Conservation (phyloP, 2,329 filamentous ascomycete species). For the Sclerotinia minor region DNA sequence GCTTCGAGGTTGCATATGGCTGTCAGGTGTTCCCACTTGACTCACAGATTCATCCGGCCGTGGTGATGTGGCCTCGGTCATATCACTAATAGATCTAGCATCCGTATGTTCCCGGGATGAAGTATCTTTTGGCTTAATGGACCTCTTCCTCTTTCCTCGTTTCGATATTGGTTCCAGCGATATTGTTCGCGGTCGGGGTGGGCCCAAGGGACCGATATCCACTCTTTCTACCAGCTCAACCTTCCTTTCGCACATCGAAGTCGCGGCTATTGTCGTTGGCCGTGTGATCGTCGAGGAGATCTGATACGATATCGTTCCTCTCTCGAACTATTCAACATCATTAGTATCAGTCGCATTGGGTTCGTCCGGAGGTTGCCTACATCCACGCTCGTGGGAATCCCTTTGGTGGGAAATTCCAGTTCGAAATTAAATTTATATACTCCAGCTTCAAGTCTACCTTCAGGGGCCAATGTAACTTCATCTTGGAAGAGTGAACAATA, state of each 20-base stretch:
- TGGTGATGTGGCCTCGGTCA: constrained; percentile 31
- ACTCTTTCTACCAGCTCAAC: constrained; percentile 78
- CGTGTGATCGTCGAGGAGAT: constrained; percentile 87
- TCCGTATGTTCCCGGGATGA: constrained; percentile 33
- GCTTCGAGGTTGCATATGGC: constrained; percentile 49
- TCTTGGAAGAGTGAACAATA: constrained; percentile 82
- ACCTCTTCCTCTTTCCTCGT: constrained; percentile 54
- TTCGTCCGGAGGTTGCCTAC: constrained; percentile 55
- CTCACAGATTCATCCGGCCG: constrained; percentile 40
- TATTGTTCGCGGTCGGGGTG: constrained; percentile 78
- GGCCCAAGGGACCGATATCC: constrained; percentile 73
- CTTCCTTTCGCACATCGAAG: constrained; percentile 76
- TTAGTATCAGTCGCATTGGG: constrained; percentile 20
- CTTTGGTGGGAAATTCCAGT: constrained; percentile 66
- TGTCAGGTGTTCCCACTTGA: constrained; percentile 41
- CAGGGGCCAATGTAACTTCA: constrained; percentile 75
- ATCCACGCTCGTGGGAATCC: constrained; percentile 88
- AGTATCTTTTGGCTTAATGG: constrained; percentile 32
- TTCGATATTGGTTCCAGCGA: constrained; percentile 85
- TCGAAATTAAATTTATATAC: constrained; percentile 80
- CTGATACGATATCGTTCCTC: constrained; percentile 89
- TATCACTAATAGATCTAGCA: constrained; percentile 33
- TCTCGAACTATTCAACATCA: constrained; percentile 71
- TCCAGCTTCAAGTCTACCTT: constrained; percentile 71
- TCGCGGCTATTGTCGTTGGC: constrained; percentile 81